These are phyloP conservation scores for Aspergillus pseudotamarii DNA, from an alignment of 2,329 filamentous ascomycete species.

Conservation along the genomic window DNA sequence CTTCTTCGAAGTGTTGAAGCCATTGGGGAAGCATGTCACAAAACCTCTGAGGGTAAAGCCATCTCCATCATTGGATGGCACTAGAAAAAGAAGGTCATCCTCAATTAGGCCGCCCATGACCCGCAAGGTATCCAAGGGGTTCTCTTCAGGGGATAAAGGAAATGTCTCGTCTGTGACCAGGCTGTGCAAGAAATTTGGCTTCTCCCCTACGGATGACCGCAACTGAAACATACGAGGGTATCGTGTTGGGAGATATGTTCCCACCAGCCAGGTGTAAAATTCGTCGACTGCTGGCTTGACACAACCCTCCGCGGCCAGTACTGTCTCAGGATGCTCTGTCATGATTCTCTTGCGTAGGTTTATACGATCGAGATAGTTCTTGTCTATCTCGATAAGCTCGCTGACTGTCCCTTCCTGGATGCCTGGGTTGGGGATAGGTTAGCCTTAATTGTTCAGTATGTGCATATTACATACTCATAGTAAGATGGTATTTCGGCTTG, in stretches of 20 bases:
- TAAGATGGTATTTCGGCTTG: conserved; percentile 7
- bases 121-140: background rate
- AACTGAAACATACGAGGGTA: conserved; percentile 1
- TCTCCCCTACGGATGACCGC: background rate
- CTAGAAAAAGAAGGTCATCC: conserved; percentile 5
- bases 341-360: background rate
- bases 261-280: conserved; percentile 1
- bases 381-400: conserved; percentile 7
- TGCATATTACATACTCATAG: background rate
- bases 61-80: conserved; percentile 1
- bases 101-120: background rate
- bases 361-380: conserved; percentile 6
- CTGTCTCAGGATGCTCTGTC: background rate
- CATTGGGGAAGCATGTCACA: conserved; percentile 23
- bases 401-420: background rate
- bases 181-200: background rate
- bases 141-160: too few relatives aligned
- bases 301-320: background rate
- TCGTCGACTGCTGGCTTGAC: background rate
- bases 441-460: background rate
- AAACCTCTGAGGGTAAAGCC: conserved; percentile 17
- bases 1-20: conserved; percentile 21
- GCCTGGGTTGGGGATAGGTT: background rate
- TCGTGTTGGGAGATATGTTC: background rate
- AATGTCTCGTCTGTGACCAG: background rate